phyloP scores from a whole-genome alignment of 1,284 basidiomycete genomes.

The Ganoderma resinaceum region DNA sequence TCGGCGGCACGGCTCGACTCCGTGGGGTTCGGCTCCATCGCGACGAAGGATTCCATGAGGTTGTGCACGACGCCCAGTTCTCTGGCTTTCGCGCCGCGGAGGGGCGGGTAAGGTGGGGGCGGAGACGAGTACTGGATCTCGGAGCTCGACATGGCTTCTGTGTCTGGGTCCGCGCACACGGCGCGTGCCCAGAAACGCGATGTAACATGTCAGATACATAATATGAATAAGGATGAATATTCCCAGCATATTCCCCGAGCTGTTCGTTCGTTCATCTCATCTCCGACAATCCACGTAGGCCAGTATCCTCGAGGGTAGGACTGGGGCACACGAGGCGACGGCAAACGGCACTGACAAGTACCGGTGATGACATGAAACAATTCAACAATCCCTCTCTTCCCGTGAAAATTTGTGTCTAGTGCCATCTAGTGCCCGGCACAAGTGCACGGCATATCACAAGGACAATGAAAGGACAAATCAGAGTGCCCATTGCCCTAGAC shows the following conservation, averaged over 20 bases:
- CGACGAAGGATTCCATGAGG: conserved; percentile 67
- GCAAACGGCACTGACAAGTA: not conserved
- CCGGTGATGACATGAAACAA: not conserved
- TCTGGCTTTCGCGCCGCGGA: conserved; percentile 55
- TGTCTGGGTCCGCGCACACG: not conserved
- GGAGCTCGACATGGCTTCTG: not conserved
- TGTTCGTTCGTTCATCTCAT: not conserved
- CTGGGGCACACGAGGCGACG: not conserved
- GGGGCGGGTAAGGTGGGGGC: conserved; percentile 60
- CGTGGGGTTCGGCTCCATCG: conserved; percentile 48
- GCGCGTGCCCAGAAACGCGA: not conserved
- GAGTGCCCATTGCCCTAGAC: too few species aligned
- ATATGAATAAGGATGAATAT: not conserved
- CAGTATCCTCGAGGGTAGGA: not conserved
- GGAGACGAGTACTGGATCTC: conserved; percentile 39
- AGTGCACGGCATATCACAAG: too few species aligned
- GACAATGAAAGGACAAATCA: too few species aligned
- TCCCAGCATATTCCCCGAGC: too few species aligned
- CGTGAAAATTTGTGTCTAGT: too few species aligned
- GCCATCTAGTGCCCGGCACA: too few species aligned
- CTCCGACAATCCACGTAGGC: not conserved
- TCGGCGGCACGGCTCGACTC: conserved; percentile 6
- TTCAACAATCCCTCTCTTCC: too few species aligned
- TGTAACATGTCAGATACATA: not conserved
- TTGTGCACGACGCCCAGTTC: conserved; percentile 56